These are phyloP conservation scores for Calocera viscosa DNA, from an alignment of 768 basidiomycete species.

Conservation along the genomic window DNA sequence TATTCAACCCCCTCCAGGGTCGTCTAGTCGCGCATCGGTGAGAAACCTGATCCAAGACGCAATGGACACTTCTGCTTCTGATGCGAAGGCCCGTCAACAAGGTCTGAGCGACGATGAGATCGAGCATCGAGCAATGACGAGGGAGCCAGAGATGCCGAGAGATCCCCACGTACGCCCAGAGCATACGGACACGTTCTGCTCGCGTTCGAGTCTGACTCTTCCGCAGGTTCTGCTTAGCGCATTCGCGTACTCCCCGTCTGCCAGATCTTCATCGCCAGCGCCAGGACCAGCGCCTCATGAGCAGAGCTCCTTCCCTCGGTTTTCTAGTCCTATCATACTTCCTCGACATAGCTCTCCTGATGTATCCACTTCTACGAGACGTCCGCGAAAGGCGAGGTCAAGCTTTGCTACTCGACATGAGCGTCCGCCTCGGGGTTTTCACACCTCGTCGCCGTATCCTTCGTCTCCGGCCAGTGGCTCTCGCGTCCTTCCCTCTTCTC, in stretches of 20 bases:
- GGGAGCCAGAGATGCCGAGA: background rate
- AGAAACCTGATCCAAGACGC: background rate
- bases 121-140: background rate
- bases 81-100: background rate
- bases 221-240: background rate
- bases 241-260: background rate
- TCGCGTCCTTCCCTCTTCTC: background rate
- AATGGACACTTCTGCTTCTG: background rate
- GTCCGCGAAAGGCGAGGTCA: background rate
- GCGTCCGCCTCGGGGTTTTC: background rate
- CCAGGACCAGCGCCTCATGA: background rate
- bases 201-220: background rate
- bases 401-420: background rate
- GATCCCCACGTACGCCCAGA: background rate
- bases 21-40: background rate
- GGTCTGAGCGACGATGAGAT: background rate
- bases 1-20: no score
- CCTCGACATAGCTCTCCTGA: background rate
- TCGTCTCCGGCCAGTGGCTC: background rate
- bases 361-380: background rate
- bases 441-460: background rate
- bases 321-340: background rate
- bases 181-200: background rate
- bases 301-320: background rate
- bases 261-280: background rate